Base-by-base conservation (phyloP, 148 eudicot genomes). In the Selenicereus undatus region DNA sequence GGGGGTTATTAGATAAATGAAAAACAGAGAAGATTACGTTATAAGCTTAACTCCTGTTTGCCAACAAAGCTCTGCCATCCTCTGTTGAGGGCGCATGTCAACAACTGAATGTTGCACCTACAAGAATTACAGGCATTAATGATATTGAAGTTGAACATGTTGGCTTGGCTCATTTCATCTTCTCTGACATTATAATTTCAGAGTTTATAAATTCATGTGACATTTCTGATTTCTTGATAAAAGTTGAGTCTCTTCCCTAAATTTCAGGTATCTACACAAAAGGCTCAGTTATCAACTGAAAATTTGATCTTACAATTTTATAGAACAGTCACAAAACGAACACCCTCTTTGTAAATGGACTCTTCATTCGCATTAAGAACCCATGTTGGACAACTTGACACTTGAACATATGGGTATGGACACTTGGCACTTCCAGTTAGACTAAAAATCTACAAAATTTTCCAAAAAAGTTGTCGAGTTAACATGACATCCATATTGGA, bases 81-180 rank as follows among this genome's bases (percentile, higher is more conserved):
- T 91, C 86, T 92, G 95, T 80, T 96, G 99, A 69, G 99, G 99
- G 78, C 98, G 99, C 98, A 91, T 96, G 92, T 96, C 99, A 69
- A 96, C 88, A 56, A 96, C 84, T 71, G 99, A 96, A 89, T 96
- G 98, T 86, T 96, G 99, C 80, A 96, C 99, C 99, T 95, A 88
- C 85, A 90, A 73, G 83, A 80, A 50, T 58, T 74, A 56, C 26
- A 84, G 60, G 30, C 52, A 78, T 56, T 70, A 43, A 43, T 20
- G 70, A 36, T 51, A 36, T 39, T 42, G 60, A 71, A 36, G 50
- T 52, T 43, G 11, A 74, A 29, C 68, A 17, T 62, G 45, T 8
- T 62, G 11, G n/a, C 22, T 4, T 62, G 1, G 22, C 24, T 62
- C 26, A 22, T 60, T 22, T n/a, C 66, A 60, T 60, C 66, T 48